These are phyloP conservation scores for Populus pruinosa DNA, from an alignment of 345 rosid genomes.

Conservation along the genomic window DNA sequence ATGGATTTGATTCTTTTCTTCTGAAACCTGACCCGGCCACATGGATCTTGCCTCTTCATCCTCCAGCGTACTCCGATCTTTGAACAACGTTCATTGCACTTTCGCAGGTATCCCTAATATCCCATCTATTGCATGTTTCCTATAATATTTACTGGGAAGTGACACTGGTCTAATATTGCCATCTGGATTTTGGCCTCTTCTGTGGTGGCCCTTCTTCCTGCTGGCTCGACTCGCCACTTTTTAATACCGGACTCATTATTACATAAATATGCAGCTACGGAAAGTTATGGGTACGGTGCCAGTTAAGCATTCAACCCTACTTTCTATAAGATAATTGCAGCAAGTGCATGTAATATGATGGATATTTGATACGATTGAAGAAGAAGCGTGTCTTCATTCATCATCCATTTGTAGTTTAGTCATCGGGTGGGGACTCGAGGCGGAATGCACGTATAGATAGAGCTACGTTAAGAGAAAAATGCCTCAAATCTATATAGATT, in stretches of 20 bases:
- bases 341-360: not conserved
- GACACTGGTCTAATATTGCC: not conserved
- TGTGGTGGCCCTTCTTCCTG: not conserved
- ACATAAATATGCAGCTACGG: conserved; percentile 10
- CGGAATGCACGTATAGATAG: not conserved
- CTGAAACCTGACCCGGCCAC: conserved; percentile 16
- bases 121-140: not conserved
- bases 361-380: not conserved
- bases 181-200: not conserved
- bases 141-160: not conserved
- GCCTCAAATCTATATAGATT: too few species aligned
- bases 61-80: conserved; percentile 19
- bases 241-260: not conserved
- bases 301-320: not conserved
- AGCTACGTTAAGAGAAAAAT: not conserved
- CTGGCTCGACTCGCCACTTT: not conserved
- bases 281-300: conserved; percentile 18
- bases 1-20: conserved; percentile 23
- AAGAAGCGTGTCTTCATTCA: conserved; percentile 6
- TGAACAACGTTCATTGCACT: conserved; percentile 18
- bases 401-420: not conserved
- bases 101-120: conserved; percentile 22
- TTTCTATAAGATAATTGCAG: not conserved
- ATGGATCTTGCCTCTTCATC: conserved; percentile 36
- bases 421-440: conserved; percentile 10